Evolutionary conservation across 148 eudicot genomes (phyloP).

Genomic region (Suaeda aralocaspica): DNA sequence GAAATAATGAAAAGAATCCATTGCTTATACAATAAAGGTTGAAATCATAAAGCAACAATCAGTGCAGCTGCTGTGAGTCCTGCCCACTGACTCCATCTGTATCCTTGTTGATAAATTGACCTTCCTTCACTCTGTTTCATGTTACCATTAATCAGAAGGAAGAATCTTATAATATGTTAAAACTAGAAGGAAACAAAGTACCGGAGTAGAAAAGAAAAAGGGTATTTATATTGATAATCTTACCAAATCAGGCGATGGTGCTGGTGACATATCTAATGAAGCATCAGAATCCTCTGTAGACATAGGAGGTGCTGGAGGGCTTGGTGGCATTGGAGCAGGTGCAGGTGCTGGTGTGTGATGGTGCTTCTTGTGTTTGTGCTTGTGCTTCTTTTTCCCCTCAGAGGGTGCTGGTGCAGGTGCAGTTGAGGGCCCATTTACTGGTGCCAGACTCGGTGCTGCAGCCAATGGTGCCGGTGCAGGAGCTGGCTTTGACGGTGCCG

Average conservation of each 20-base stretch:
- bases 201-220: background rate
- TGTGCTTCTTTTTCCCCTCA: conserved; percentile 59
- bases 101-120: conserved; percentile 38
- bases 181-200: conserved; percentile 2
- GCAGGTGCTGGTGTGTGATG: conserved; percentile 46
- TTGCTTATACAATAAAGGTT: conserved; percentile 12
- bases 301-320: conserved; percentile 86
- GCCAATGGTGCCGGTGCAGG: conserved; percentile 20
- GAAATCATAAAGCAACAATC: conserved; percentile 31
- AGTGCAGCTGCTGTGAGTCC: conserved; percentile 41
- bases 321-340: conserved; percentile 61
- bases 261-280: conserved; percentile 34
- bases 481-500: conserved; percentile 23
- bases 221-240: background rate
- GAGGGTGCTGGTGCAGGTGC: conserved; percentile 64
- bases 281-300: conserved; percentile 27
- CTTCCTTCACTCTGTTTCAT: conserved; percentile 53
- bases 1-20: conserved; percentile 18
- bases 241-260: conserved; percentile 90
- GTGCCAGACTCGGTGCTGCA: conserved; percentile 25
- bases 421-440: conserved; percentile 29
- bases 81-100: conserved; percentile 32
- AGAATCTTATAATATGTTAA: background rate
- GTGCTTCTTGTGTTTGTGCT: conserved; percentile 46
- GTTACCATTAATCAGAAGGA: conserved; percentile 15